Percentiles rank a stretch among this genome's conserved stretches.
Evolutionary conservation across 768 basidiomycete species (phyloP).

Genomic region (Macrolepiota fuliginosa): DNA sequence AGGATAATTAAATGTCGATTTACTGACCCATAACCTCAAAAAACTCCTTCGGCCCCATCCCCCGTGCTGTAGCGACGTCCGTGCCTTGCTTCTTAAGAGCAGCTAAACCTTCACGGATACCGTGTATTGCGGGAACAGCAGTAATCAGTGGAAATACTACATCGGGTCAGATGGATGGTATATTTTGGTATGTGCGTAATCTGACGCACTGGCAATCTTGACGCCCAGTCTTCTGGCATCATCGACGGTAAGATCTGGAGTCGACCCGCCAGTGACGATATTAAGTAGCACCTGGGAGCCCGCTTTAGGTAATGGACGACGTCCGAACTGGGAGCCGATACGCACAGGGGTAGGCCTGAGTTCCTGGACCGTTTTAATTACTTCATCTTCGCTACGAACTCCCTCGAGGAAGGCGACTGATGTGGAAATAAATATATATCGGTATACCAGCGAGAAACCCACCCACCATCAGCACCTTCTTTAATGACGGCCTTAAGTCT

Average conservation of each 20-base stretch:
- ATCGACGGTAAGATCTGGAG: constrained; percentile 46
- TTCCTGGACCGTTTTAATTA: constrained; percentile 35
- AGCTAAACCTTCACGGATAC: constrained; percentile 44
- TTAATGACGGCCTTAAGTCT: constrained; percentile 44
- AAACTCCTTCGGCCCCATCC: constrained; percentile 51
- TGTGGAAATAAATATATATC: neutral
- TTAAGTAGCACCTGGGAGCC: constrained; percentile 39
- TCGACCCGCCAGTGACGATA: constrained; percentile 48
- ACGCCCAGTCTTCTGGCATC: constrained; percentile 45
- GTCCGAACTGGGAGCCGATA: neutral
- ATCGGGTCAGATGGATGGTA: constrained; percentile 7
- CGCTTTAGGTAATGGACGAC: neutral
- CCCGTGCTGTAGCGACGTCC: constrained; percentile 34
- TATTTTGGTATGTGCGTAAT: neutral
- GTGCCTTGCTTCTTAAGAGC: constrained; percentile 49
- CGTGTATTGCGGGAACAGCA: constrained; percentile 46
- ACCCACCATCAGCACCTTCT: constrained; percentile 37
- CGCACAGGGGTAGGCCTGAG: constrained; percentile 39
- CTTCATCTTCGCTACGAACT: constrained; percentile 42
- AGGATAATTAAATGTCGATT: neutral
- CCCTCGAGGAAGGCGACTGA: constrained; percentile 54
- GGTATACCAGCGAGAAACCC: neutral
- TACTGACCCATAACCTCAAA: constrained; percentile 47
- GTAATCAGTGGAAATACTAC: constrained; percentile 47
- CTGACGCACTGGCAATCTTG: constrained; percentile 35